Evolutionary conservation across 805 yeast species (phyloP), one percentile per base, ranked within the genome.

Genomic region (Yamadazyma nakazawae): DNA sequence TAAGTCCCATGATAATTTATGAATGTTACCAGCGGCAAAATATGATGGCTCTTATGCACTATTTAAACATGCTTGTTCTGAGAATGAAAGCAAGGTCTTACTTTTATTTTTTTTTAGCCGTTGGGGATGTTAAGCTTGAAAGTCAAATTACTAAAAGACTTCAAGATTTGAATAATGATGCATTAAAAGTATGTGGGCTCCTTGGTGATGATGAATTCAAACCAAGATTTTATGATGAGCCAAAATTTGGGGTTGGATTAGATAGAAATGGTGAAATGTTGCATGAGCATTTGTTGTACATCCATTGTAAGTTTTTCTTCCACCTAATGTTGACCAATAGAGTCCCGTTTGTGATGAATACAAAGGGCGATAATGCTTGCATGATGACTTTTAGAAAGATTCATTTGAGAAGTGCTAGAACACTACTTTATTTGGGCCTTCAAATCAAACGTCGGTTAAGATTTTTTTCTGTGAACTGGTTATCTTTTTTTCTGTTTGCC

Each of bases 181-280:
- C 63, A 54, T 47, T 50, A 19, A 48, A 48, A 11, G 26, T 64
- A 12, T 52, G 53, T 5, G 53, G 48, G 2, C 31, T 43, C 2
- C 34, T 62, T 10, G 31, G 19, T 16, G 53, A 52, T 10, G 50
- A 49, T 2, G 43, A 37, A 6, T 51, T 54, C 34, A 56, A 58
- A 24, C 75, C 75, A 0, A 51, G 59, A 7, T 66, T 70, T 41
- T 63, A 54, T 47, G 60, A 64, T 44, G 75, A 69, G 37, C 68
- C 69, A 2, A 52, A 54, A 7, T 71, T 71, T 43, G 2, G 34
- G 6, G 12, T 28, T 5, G 31, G 21, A 17, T 16, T 28, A 13
- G 37, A 31, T 12, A 32, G 24, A 16, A 13, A 34, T 21, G 24
- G 30, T 10, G 2, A 2, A 6, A 9, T 10, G 8, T 14, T 40